Evolutionary conservation across 306 rosid genomes (phyloP).

Genomic region (Dalbergia cochinchinensis): DNA sequence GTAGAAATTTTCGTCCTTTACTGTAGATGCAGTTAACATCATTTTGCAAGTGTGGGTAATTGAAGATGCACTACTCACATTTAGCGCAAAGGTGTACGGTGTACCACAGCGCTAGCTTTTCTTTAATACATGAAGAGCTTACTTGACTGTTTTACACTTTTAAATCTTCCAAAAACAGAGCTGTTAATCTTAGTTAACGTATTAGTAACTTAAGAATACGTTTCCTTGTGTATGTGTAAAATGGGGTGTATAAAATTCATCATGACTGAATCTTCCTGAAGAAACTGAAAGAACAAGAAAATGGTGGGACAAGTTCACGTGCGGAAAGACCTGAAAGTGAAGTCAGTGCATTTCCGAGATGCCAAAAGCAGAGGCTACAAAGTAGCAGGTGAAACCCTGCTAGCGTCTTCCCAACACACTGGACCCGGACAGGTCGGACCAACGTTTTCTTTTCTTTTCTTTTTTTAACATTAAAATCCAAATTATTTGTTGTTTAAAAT

Average conservation of each 20-base stretch:
- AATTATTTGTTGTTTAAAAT: background rate
- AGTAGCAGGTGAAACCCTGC: conserved; percentile 39
- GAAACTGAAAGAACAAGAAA: background rate
- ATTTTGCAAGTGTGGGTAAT: too few species aligned
- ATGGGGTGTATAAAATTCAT: background rate
- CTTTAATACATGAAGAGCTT: too few species aligned
- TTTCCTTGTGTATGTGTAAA: too few species aligned
- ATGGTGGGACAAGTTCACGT: conserved; percentile 45
- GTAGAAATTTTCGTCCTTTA: too few species aligned
- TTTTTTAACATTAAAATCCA: background rate
- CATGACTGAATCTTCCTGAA: background rate
- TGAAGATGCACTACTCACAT: too few species aligned
- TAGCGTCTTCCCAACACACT: background rate
- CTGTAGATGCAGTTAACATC: too few species aligned
- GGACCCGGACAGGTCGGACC: background rate
- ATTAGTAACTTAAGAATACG: too few species aligned
- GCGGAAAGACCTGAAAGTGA: conserved; percentile 20
- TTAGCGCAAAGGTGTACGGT: too few species aligned
- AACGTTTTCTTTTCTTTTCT: background rate
- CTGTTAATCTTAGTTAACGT: too few species aligned
- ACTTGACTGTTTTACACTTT: too few species aligned
- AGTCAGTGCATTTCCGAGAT: conserved; percentile 38
- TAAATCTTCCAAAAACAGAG: too few species aligned
- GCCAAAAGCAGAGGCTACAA: conserved; percentile 50
- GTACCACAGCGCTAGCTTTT: too few species aligned